Base-by-base conservation (phyloP, 176 grass and related monocot species). In the Dactylis glomerata region DNA sequence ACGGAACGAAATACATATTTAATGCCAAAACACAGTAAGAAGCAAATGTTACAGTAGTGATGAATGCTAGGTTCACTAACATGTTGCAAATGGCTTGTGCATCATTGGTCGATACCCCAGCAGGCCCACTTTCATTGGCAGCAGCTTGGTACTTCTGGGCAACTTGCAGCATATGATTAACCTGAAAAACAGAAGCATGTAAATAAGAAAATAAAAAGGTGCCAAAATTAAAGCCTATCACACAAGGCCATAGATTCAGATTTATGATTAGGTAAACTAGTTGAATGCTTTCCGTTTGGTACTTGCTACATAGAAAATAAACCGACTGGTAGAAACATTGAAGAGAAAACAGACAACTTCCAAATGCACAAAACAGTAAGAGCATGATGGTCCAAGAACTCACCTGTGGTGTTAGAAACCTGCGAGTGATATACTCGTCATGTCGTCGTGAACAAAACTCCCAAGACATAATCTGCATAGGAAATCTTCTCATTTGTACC, bases 381-480 rank as follows among this genome's bases (percentile, higher is more conserved):
- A 58, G 56, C 24, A 37, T 5, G 3, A 19, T 15, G 28, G 30
- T 37, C 67, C 26, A 38, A 59, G 49, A 77, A 83, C 32, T 51
- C 49, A 99, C 96, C 93, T 99, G 96, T 71, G 93, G 93, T 79
- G 96, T 82, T 74, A 99, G 57, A 78, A 92, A 89, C 85, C 88
- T 94, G 58, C 91, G 91, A 40, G 96, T 91, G 63, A 92, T 82
- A 86, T 94, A 99, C 75, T 99, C 93, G 23, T 96, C 93, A 80
- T 99, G 91, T 32, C 86, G 87, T 14, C 81, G 88, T 83, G 89
- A 91, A 91, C 96, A 99, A 74, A 99, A 99, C 51, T 99, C 93
- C 96, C 96, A 99, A 23, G 84, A 99, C 77, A 99, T 66, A 83
- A 99, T 96, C 96, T 99, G 71, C 51, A 27, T 58, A 85, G 32